Base-by-base conservation (phyloP, 2,329 filamentous ascomycete species). In the Aspergillus versicolor region DNA sequence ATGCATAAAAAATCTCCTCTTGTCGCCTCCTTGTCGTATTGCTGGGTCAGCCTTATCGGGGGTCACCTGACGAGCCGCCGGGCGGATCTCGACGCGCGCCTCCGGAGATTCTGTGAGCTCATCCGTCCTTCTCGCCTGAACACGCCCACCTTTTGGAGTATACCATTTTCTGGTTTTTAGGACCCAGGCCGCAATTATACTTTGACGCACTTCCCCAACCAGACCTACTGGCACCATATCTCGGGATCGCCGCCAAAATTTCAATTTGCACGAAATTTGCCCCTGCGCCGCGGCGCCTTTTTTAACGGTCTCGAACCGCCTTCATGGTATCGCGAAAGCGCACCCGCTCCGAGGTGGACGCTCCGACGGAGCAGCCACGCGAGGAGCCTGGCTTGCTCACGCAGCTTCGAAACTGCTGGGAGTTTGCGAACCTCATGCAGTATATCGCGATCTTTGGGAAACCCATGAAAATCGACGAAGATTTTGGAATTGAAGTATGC, bases 371-470 rank as follows among this genome's bases (percentile, higher is more conserved):
- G 68, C 75, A 72, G 60, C 55, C 62, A 22, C 52, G 62, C 19
- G 67, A 73, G 66, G 74, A 77, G 58, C 65, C 70, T 55, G 72
- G 71, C 32, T 66, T 86, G 54, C 79, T 95, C 27, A 78, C 85
- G 57, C 86, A 82, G 63, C 83, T 97, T 64, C 86, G 93, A 61
- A 94, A 90, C 71, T 92, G 90, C 82, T 97, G 93, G 92, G 90
- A 97, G 74, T 97, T 97, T 75, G 91, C 93, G 60, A 93, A 92
- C 69, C 79, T 97, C 7, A 92, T 89, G 77, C 93, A 99, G 76
- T 99, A 92, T 83, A 90, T 97, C 60, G 90, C 88, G 72, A 85
- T 93, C 41, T 99, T 99, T 74, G 92, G 93, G 60, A 87, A 89
- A 67, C 87, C 87, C 43, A 87, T 96, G 72, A 97, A 96, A 78